Percentiles rank a stretch among this genome's conserved stretches.
phyloP scores from a whole-genome alignment of 2,329 filamentous ascomycete species.

The Ophiostoma piceae region DNA sequence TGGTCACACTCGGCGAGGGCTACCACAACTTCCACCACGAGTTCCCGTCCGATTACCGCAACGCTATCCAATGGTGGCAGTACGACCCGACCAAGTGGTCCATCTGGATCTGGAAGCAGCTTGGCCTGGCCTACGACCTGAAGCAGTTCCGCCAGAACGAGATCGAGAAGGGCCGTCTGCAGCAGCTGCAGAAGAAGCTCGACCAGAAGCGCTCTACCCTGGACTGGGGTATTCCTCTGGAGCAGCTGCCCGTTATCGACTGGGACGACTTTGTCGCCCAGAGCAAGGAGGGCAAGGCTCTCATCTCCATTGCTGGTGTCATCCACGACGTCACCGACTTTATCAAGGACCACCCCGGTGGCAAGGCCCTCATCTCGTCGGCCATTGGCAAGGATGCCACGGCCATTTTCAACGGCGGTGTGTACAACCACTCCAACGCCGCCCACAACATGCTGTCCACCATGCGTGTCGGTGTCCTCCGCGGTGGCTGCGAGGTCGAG shows the following conservation, averaged over 20 bases:
- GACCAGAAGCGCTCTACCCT: conserved; percentile 77
- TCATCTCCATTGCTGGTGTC: conserved; percentile 74
- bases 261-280: conserved; percentile 82
- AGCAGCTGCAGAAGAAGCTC: conserved; percentile 88
- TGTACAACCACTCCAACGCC: conserved; percentile 85
- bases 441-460: conserved; percentile 84
- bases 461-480: conserved; percentile 82
- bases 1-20: conserved; percentile 76
- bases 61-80: conserved; percentile 85
- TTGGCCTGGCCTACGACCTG: conserved; percentile 78
- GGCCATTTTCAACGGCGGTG: conserved; percentile 85
- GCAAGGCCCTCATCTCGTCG: conserved; percentile 76
- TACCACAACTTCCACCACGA: conserved; percentile 97
- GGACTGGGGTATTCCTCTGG: conserved; percentile 81
- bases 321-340: conserved; percentile 81
- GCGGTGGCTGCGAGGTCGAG: conserved; percentile 82
- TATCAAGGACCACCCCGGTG: conserved; percentile 85
- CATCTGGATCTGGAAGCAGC: conserved; percentile 78
- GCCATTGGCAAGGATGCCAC: conserved; percentile 84
- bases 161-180: conserved; percentile 84
- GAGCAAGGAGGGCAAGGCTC: conserved; percentile 69
- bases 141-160: conserved; percentile 90
- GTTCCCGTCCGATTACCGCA: conserved; percentile 89
- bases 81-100: conserved; percentile 90
- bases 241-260: conserved; percentile 77